These are phyloP conservation scores for Retiboletus flavoniger DNA, from an alignment of 1,284 basidiomycete genomes.

Conservation along the genomic window DNA sequence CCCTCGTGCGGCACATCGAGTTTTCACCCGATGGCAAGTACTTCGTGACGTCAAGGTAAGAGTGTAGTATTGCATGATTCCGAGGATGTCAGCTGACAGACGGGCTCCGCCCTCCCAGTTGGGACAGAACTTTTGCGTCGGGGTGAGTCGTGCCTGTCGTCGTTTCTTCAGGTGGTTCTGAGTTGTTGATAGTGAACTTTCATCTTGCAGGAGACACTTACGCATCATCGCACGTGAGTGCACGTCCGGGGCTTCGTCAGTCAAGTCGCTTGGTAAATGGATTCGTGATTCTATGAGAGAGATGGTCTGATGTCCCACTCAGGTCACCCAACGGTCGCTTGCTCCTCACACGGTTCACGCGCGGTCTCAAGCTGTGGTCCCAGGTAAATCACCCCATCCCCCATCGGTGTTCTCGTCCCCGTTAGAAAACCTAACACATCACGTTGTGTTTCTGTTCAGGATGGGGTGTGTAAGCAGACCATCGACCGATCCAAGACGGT, in stretches of 20 bases:
- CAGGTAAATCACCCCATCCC: slow-evolving; percentile 45
- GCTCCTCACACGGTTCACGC: slow-evolving; percentile 64
- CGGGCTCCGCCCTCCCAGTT: slow-evolving; percentile 40
- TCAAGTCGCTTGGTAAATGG: slow-evolving; percentile 69
- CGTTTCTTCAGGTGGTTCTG: neutral
- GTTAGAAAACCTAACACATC: slow-evolving; percentile 3
- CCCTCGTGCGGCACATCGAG: slow-evolving; percentile 39
- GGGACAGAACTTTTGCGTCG: slow-evolving; percentile 74
- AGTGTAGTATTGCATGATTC: neutral
- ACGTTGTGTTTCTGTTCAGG: slow-evolving; percentile 38
- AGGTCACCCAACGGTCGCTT: slow-evolving; percentile 65
- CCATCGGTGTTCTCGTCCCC: neutral
- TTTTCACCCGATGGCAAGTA: slow-evolving; percentile 40
- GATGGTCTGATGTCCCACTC: neutral
- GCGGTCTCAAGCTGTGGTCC: slow-evolving; percentile 74
- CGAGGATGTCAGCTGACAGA: slow-evolving; percentile 1
- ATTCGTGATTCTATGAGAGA: neutral
- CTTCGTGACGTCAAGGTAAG: slow-evolving; percentile 36
- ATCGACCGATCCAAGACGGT: slow-evolving; percentile 62
- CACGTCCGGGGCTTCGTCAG: slow-evolving; percentile 74
- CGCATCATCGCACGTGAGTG: slow-evolving; percentile 64
- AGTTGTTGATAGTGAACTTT: neutral
- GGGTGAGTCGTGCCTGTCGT: slow-evolving; percentile 38
- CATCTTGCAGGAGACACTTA: slow-evolving; percentile 49
- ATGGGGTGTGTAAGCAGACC: slow-evolving; percentile 68